Evolutionary conservation across 148 eudicot species (phyloP), one percentile per base, ranked within the genome.

Genomic region (Spergularia marina): DNA sequence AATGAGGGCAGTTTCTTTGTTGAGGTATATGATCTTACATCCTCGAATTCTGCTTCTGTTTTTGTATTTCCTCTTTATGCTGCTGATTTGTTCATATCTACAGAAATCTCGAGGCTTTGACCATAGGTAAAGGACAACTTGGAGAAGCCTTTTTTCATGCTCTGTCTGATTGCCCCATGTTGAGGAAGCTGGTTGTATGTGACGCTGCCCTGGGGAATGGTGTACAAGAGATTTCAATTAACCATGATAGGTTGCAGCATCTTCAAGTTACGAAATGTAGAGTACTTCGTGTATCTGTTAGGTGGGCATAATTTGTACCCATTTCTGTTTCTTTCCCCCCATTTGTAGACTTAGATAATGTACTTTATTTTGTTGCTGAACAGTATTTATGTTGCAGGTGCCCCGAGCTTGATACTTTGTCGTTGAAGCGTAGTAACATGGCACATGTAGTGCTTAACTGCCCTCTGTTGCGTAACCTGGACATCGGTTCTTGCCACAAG

Each of bases 401-500:
- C 77, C 96, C 98, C 41, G 91, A 85, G 78, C 96, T 94, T 77
- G 89, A 81, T 65, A 85, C 87, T 67, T 76, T 95, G 84, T 92
- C 97, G 54, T 84, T 95, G 82, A 95, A 92, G 84, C 92, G 97
- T 61, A 91, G 94, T 81, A 88, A 87, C 81, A 92, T 95, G 98
- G 96, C 92, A 57, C 94, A 89, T 81, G 97, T 89, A 47, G 91
- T 78, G 79, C 96, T 95, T 72, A 92, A 82, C 85, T 95, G 98
- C 81, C 98, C 97, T 71, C 88, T 90, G 83, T 75, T 95, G 84
- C 88, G 67, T 63, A 91, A 89, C 58, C 92, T 95, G 63, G 96
- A 95, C 80, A 90, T 95, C 51, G 94, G 92, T 20, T 90, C 98
- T 74, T 95, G 98, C 84, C 98, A 95, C 89, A 95, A 95, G 92